phyloP scores from a whole-genome alignment of 73 alveolate genomes.

The Strombidium stylifer region DNA sequence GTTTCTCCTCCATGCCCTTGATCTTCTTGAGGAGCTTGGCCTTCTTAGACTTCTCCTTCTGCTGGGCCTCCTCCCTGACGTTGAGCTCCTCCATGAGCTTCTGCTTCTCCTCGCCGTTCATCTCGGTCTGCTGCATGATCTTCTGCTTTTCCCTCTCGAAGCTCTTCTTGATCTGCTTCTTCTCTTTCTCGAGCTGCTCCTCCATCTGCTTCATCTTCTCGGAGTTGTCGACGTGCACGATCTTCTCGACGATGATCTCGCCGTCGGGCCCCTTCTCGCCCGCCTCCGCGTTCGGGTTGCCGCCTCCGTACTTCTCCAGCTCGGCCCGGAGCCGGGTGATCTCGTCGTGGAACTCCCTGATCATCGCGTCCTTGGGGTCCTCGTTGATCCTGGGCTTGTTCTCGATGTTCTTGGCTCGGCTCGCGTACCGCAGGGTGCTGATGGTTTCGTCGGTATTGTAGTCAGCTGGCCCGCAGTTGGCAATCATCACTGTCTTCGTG shows the following conservation, averaged over 20 bases:
- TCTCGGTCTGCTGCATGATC: conserved; percentile 72
- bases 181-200: conserved; percentile 78
- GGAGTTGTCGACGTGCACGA: conserved; percentile 74
- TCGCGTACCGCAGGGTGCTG: conserved; percentile 95
- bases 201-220: conserved; percentile 73
- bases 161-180: conserved; percentile 66
- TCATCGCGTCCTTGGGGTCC: conserved; percentile 97
- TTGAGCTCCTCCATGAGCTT: conserved; percentile 61
- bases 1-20: conserved; percentile 83
- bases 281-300: conserved; percentile 11
- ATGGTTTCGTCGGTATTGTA: conserved; percentile 95
- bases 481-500: conserved; percentile 98
- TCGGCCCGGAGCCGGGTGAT: conserved; percentile 71
- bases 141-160: conserved; percentile 63
- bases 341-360: conserved; percentile 92
- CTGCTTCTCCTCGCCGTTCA: conserved; percentile 71
- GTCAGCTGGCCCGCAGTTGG: conserved; percentile 97
- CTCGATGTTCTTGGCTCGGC: conserved; percentile 92
- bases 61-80: conserved; percentile 68
- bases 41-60: conserved; percentile 64
- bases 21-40: conserved; percentile 69
- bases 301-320: conserved; percentile 62
- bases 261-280: conserved; percentile 52
- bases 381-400: conserved; percentile 93
- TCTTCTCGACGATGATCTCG: conserved; percentile 69